A percentile compares a stretch with the other conserved stretches of the same genome.
phyloP scores from a whole-genome alignment of 306 rosid species.

The Ormosia emarginata region DNA sequence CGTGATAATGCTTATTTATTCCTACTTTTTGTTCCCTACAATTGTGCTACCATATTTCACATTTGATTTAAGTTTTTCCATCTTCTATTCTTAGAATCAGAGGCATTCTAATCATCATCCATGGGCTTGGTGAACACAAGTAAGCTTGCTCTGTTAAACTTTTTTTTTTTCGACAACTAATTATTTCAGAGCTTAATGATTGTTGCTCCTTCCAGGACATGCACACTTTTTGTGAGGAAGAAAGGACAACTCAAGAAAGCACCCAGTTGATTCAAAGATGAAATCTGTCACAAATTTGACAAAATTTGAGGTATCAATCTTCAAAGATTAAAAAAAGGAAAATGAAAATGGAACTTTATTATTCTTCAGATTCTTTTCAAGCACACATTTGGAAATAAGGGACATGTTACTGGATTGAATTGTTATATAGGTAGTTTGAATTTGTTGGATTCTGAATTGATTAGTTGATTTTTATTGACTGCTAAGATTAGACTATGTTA shows the following conservation, averaged over 20 bases:
- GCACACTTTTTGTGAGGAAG: conserved; percentile 23
- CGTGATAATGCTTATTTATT: no score
- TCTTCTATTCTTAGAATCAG: no score
- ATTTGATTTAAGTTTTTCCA: no score
- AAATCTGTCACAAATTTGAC: conserved; percentile 42
- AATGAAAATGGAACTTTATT: not conserved
- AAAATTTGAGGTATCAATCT: conserved; percentile 63
- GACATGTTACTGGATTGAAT: not conserved
- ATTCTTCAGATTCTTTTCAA: not conserved
- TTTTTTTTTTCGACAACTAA: no score
- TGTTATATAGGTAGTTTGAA: not conserved
- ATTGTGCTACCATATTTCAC: no score
- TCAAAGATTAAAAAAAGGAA: not conserved
- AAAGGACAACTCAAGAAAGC: conserved; percentile 55
- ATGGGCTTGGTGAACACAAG: no score
- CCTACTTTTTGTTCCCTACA: no score
- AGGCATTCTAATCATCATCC: no score
- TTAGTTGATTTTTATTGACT: not conserved
- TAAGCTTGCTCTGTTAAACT: no score
- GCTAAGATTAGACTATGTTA: not conserved
- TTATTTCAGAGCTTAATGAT: no score
- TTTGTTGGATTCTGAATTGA: conserved; percentile 10
- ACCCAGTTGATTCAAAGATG: conserved; percentile 45
- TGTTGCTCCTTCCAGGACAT: no score
- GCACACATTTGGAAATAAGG: not conserved